Evolutionary conservation across 2,329 filamentous ascomycete genomes (phyloP).

Genomic region (Pseudogymnoascus sp.): DNA sequence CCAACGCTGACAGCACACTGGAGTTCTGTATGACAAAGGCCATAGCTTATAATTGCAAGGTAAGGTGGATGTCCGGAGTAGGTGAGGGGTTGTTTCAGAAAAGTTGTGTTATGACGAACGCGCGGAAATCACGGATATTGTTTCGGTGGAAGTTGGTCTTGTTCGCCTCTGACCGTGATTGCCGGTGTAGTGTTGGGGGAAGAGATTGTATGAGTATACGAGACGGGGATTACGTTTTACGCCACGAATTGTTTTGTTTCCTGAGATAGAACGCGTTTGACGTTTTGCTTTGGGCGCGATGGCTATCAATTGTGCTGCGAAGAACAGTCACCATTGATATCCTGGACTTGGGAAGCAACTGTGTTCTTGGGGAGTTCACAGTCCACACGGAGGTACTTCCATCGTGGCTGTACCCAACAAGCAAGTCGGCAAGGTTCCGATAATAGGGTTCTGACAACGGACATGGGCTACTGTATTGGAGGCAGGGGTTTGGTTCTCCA

Average conservation of each 20-base stretch:
- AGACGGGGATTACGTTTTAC: background rate
- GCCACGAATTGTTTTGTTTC: background rate
- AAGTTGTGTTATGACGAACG: background rate
- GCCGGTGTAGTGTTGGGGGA: background rate
- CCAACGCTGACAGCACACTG: background rate
- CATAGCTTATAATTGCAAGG: background rate
- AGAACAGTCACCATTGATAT: background rate
- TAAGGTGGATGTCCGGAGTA: background rate
- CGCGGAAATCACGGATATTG: background rate
- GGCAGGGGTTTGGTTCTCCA: conserved; percentile 3
- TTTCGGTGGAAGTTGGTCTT: background rate
- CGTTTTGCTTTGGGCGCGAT: background rate
- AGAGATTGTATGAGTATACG: background rate
- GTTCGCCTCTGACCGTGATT: background rate
- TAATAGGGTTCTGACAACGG: background rate
- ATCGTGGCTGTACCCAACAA: background rate
- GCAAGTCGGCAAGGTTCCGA: background rate
- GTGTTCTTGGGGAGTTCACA: background rate
- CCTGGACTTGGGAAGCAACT: background rate
- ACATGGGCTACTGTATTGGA: background rate
- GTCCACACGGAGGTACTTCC: background rate
- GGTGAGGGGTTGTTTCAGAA: conserved; percentile 5
- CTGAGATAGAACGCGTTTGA: background rate
- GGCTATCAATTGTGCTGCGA: background rate
- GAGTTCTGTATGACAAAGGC: background rate